phyloP scores from a whole-genome alignment of 352 stramenopile species.

The Globisporangium acanthophoron region DNA sequence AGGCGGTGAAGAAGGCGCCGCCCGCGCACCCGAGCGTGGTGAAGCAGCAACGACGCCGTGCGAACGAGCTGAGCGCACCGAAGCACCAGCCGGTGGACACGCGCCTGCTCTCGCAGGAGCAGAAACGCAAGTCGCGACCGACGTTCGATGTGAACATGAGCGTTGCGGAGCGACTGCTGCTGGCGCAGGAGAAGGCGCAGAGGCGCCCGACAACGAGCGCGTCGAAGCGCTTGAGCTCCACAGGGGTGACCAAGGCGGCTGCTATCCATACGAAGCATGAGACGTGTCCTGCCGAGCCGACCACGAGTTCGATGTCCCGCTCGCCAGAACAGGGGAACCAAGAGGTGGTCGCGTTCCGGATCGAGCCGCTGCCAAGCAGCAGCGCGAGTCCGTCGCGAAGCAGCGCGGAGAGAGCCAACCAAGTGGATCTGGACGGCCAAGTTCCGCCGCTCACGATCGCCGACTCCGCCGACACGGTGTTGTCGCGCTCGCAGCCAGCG shows the following conservation, averaged over 20 bases:
- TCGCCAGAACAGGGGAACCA: conserved; percentile 1
- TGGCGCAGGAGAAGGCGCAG: conserved; percentile 42
- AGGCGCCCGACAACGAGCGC: conserved; percentile 9
- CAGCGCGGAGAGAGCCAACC: conserved; percentile 5
- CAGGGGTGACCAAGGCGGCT: conserved; percentile 1
- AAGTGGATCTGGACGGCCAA: background rate
- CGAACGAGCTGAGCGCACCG: conserved; percentile 58
- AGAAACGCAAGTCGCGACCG: conserved; percentile 53
- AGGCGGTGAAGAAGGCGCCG: conserved; percentile 25
- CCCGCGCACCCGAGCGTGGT: conserved; percentile 28
- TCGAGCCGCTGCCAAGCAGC: conserved; percentile 11
- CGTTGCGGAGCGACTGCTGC: conserved; percentile 53
- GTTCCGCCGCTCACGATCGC: too few relatives aligned
- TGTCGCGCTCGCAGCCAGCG: background rate
- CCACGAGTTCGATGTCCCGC: background rate
- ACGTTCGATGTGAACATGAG: conserved; percentile 63
- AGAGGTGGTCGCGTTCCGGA: conserved; percentile 17
- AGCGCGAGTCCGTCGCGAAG: conserved; percentile 1
- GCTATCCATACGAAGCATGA: conserved; percentile 2
- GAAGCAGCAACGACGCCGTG: conserved; percentile 44
- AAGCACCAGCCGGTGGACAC: conserved; percentile 59
- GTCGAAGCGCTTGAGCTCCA: background rate
- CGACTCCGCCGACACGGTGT: background rate
- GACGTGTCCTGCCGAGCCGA: background rate
- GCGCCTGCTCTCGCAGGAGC: conserved; percentile 44